A percentile compares a stretch with the other conserved stretches of the same genome.
phyloP scores from a whole-genome alignment of 768 basidiomycete species.

The Serendipita sp. region DNA sequence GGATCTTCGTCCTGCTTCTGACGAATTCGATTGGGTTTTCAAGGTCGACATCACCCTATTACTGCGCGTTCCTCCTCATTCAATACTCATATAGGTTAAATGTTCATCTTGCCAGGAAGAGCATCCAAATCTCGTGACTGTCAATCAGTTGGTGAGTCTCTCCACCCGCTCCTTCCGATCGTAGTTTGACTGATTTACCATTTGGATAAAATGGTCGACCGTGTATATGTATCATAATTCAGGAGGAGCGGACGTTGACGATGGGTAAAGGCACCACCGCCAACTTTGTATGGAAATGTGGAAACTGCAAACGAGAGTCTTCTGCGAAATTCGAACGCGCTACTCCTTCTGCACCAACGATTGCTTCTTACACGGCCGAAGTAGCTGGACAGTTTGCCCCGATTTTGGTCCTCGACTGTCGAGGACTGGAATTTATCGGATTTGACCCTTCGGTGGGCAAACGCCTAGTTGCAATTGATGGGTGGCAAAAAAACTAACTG shows the following conservation, averaged over 20 bases:
- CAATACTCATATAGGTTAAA: constrained; percentile 33
- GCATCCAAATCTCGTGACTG: constrained; percentile 52
- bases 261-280: constrained; percentile 53
- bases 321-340: constrained; percentile 60
- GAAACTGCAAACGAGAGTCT: constrained; percentile 53
- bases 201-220: background rate
- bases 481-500: background rate
- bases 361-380: constrained; percentile 40
- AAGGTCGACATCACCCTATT: constrained; percentile 25
- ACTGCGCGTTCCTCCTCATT: background rate
- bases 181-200: background rate
- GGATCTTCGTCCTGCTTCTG: constrained; percentile 42
- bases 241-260: constrained; percentile 55
- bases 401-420: constrained; percentile 62
- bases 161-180: background rate
- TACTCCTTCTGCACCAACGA: constrained; percentile 20
- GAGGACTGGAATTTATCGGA: constrained; percentile 65
- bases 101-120: constrained; percentile 66
- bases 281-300: constrained; percentile 66
- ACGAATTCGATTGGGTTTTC: constrained; percentile 70
- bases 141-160: constrained; percentile 47
- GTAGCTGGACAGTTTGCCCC: constrained; percentile 44
- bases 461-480: background rate
- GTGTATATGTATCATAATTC: background rate
- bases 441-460: constrained; percentile 55